Evolutionary conservation across 306 rosid species (phyloP), one percentile per base, ranked within the genome.

Genomic region (Vigna trinervia): DNA sequence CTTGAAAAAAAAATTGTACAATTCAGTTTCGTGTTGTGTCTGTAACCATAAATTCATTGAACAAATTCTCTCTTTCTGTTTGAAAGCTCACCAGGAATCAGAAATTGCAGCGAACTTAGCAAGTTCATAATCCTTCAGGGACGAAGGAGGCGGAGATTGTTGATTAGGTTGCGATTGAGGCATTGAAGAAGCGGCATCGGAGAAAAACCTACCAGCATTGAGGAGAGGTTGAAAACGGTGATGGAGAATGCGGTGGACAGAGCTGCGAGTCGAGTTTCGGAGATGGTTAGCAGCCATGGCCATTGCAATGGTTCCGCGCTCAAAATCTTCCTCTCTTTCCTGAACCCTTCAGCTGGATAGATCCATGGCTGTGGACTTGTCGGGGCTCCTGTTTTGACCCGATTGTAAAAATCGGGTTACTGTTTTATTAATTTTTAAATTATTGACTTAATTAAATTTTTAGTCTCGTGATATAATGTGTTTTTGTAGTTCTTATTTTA

Each of bases 51-150:
- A 71, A 19, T 47, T 34, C 8, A 28, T 48, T 22, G 19, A 34
- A 67, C 63, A 43, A 15, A 28, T 54, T 58, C 38, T 74, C 14
- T 23, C 46, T 56, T 65, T 53, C 14, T 0, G 2, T 10, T 36
- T 12, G 45, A 77, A 59, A 78, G 69, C 85, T 83, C 19, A 93
- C 97, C 92, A 93, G 73, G 96, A 73, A 62, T 91, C 96, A 10
- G 96, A 77, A 57, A 91, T 86, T 86, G 96, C 84, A 56, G 92
- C 84, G 85, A 91, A 93, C 77, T 91, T 91, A 53, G 87, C 88
- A 60, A 93, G 92, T 64, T 93, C 98, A 6, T 53, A 19, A 39
- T 80, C 84, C 69, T 93, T 91, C 83, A 88, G 57, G 43, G 97
- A 93, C n/a, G 97, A 93, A 9, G 75, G 71, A 64, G 73, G 26